Conservation (phyloP, 768 basidiomycete species). For the Thelephora aurantiotincta region DNA sequence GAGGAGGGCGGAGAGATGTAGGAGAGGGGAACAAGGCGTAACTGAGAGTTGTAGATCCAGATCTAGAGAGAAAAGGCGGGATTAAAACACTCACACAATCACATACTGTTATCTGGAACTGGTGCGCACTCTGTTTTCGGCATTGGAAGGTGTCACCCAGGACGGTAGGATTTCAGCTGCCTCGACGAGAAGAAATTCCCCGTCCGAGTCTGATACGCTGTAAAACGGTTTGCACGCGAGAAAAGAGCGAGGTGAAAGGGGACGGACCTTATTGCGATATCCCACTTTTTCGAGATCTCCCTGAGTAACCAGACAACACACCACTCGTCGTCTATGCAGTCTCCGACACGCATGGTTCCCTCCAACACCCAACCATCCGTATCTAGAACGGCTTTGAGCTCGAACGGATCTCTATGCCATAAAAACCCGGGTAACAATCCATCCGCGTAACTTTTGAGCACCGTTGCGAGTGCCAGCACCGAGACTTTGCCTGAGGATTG, state of each 20-base stretch:
- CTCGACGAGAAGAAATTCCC: conserved; percentile 93
- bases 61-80: conserved; percentile 42
- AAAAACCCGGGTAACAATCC: conserved; percentile 44
- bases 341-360: conserved; percentile 84
- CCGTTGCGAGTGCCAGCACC: conserved; percentile 50
- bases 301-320: conserved; percentile 79
- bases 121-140: conserved; percentile 78
- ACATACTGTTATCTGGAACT: conserved; percentile 8
- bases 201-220: conserved; percentile 80
- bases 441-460: conserved; percentile 44
- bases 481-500: conserved; percentile 42
- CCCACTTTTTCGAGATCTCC: conserved; percentile 67
- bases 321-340: conserved; percentile 99
- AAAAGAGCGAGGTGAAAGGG: background rate
- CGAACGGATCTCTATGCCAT: conserved; percentile 79
- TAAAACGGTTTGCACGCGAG: background rate
- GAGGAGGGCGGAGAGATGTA: conserved; percentile 55
- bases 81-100: background rate
- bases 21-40: conserved; percentile 79
- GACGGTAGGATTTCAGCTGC: conserved; percentile 79
- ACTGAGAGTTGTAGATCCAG: conserved; percentile 73
- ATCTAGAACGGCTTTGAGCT: conserved; percentile 50
- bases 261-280: conserved; percentile 63
- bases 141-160: conserved; percentile 88
- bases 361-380: conserved; percentile 46